Base-by-base conservation (phyloP, 2,329 filamentous ascomycete genomes). In the Colletotrichum melonis region DNA sequence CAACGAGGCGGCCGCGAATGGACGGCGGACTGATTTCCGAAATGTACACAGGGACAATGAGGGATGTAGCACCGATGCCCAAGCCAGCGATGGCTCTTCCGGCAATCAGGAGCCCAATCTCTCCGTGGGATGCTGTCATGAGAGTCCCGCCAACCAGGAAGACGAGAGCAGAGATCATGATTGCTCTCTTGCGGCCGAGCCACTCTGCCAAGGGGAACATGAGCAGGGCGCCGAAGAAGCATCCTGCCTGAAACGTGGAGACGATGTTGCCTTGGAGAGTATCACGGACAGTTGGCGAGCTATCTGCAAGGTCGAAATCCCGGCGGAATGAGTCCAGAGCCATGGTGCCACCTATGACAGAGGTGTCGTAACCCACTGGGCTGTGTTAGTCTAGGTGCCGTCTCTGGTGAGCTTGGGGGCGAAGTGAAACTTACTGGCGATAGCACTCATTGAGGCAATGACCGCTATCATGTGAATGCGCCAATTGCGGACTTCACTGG, bases 31-130 rank as follows among this genome's bases (percentile, higher is more conserved):
- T 86, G 76, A 86, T 87, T 78, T 91, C 89, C 1, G 88, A 87
- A 57, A 90, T 87, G 78, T 91, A 91, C 49, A 91, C 85, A 2
- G 89, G 89, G 2, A 91, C 87, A 30, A 86, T 84, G 79, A 88
- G 87, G 9, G 84, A 85, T 56, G 87, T 81, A 9, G 87, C 76
- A 7, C 87, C 88, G 52, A 89, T 83, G 8, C 86, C 87, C 78
- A 86, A 85, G 1, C 88, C 87, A 19, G 84, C 85, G 54, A 89
- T 78, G 74, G 88, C 87, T 4, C 89, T 85, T 0, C 89, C 89
- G 8, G 87, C 84, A 1, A 91, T 84, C 57, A 91, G 87, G 84
- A 90, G 89, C 14, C 84, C 82, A 22, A 90, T 81, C 63, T 87
- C 85, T 3, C 76, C 73, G 30, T 56, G 65, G 9, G 68, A 55